Evolutionary conservation across 495 filamentous ascomycete genomes (phyloP).

Genomic region (Aspergillus saccharolyticus): DNA sequence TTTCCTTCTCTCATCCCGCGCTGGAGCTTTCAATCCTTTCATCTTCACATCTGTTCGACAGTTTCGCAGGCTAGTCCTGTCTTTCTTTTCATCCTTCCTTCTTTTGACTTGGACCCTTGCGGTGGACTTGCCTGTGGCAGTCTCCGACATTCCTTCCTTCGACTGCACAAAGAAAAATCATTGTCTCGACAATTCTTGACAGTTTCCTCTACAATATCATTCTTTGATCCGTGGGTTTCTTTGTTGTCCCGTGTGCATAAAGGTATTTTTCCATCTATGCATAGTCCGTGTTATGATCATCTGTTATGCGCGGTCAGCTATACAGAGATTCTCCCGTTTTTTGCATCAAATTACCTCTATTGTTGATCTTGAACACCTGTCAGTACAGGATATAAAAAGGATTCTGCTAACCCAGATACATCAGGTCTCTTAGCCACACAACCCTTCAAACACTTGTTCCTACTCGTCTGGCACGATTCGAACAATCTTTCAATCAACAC

Average conservation of each 20-base stretch:
- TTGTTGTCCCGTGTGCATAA: conserved; percentile 8
- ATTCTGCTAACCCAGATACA: neutral
- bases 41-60: conserved; percentile 25
- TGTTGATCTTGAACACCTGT: neutral
- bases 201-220: conserved; percentile 1
- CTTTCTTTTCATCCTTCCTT: conserved; percentile 24
- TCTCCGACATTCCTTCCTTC: conserved; percentile 30
- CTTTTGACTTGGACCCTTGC: conserved; percentile 21
- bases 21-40: conserved; percentile 25
- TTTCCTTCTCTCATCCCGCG: conserved; percentile 15
- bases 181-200: conserved; percentile 6
- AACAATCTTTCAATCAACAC: conserved; percentile 10
- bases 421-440: conserved; percentile 5
- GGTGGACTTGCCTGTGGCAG: conserved; percentile 33
- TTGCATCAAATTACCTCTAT: too few relatives aligned
- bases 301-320: neutral
- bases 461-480: conserved; percentile 43
- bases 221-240: neutral
- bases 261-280: conserved; percentile 8
- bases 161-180: neutral
- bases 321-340: neutral
- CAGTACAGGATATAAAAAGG: neutral
- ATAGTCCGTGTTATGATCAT: neutral
- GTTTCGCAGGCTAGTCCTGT: conserved; percentile 32
- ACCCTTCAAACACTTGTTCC: conserved; percentile 25